Conservation (phyloP, 2,329 filamentous ascomycete species). For the Tolypocladium pustulatum region DNA sequence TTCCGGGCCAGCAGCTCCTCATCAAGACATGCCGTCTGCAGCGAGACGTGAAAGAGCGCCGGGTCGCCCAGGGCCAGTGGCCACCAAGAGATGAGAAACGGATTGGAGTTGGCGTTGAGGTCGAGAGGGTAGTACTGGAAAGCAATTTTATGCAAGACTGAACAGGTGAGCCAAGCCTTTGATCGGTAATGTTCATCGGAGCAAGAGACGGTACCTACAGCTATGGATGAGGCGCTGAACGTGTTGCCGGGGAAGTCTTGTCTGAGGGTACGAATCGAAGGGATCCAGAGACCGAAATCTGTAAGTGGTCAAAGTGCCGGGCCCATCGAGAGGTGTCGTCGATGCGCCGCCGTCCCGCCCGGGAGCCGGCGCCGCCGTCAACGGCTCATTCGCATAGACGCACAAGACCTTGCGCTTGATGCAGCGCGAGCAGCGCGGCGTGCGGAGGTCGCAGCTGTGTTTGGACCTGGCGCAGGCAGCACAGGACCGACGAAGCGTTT, state of each 20-base stretch:
- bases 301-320: conserved; percentile 11
- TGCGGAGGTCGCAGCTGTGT: conserved; percentile 42
- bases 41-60: conserved; percentile 46
- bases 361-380: conserved; percentile 15
- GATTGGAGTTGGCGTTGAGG: conserved; percentile 39
- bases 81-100: conserved; percentile 51
- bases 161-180: background rate
- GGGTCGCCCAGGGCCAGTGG: conserved; percentile 44
- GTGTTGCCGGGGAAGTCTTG: conserved; percentile 36
- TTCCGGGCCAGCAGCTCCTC: conserved; percentile 39
- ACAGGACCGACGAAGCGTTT: conserved; percentile 47
- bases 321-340: background rate
- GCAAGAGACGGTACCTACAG: conserved; percentile 27
- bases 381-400: conserved; percentile 43
- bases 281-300: conserved; percentile 33
- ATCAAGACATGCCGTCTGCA: conserved; percentile 48
- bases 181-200: background rate
- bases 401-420: conserved; percentile 35
- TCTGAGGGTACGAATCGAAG: conserved; percentile 45
- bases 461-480: conserved; percentile 45
- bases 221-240: conserved; percentile 45
- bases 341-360: background rate
- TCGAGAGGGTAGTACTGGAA: conserved; percentile 52
- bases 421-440: conserved; percentile 44
- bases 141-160: conserved; percentile 45